Percentiles rank a stretch among this genome's conserved stretches.
Conservation (phyloP, 139 green algal species). For the Nannochloris sp. region DNA sequence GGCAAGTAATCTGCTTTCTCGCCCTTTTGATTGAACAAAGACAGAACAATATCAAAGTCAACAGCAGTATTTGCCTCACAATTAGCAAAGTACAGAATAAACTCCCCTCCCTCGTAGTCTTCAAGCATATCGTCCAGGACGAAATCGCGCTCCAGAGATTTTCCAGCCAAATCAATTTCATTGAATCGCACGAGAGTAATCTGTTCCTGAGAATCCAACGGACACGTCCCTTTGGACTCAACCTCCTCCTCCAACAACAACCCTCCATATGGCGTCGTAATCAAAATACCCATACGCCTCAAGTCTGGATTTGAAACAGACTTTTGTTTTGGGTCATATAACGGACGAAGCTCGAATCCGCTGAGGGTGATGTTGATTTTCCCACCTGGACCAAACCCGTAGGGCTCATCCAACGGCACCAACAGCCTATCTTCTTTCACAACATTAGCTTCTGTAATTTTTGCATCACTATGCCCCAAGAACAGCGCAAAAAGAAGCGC, state of each 20-base stretch:
- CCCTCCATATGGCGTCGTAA: slow-evolving; percentile 50
- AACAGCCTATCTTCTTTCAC: slow-evolving; percentile 43
- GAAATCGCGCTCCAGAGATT: slow-evolving; percentile 8
- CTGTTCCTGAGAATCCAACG: slow-evolving; percentile 43
- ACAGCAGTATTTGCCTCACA: slow-evolving; percentile 64
- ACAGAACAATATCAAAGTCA: slow-evolving; percentile 54
- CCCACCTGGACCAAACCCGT: slow-evolving; percentile 47
- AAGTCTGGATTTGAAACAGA: slow-evolving; percentile 16
- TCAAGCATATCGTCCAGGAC: slow-evolving; percentile 19
- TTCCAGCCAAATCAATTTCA: slow-evolving; percentile 23
- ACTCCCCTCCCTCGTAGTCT: slow-evolving; percentile 43
- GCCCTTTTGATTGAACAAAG: slow-evolving; percentile 72
- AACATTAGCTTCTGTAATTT: slow-evolving; percentile 19
- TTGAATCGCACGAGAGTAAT: slow-evolving; percentile 49
- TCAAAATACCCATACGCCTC: slow-evolving; percentile 47
- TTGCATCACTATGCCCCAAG: not conserved
- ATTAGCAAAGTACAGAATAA: slow-evolving; percentile 85
- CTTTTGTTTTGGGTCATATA: slow-evolving; percentile 5
- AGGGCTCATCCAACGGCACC: slow-evolving; percentile 51
- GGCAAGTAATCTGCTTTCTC: slow-evolving; percentile 77
- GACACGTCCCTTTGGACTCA: slow-evolving; percentile 30
- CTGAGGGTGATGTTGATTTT: slow-evolving; percentile 42
- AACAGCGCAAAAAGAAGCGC: slow-evolving; percentile 1
- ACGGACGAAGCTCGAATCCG: slow-evolving; percentile 27
- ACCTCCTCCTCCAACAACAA: slow-evolving; percentile 46